Conservation (phyloP, 2,329 filamentous ascomycete genomes). For the Alternaria sp. region DNA sequence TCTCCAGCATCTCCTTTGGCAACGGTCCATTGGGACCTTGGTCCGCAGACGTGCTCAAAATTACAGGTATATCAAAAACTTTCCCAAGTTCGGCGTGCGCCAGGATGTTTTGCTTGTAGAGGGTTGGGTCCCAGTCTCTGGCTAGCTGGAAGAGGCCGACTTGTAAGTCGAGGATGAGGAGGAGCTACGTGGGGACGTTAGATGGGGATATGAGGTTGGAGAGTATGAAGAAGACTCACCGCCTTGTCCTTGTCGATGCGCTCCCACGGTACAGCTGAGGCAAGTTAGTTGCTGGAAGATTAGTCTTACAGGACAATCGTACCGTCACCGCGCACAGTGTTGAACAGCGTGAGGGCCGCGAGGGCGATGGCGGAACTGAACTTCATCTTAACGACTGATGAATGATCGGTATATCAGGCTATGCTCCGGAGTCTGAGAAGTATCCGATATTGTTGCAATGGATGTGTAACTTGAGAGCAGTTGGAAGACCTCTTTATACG, state of each 20-base stretch:
- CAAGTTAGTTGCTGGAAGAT: conserved; percentile 19
- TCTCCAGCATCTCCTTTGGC: conserved; percentile 70
- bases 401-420: not conserved
- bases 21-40: conserved; percentile 73
- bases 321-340: conserved; percentile 41
- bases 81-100: conserved; percentile 71
- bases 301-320: conserved; percentile 1
- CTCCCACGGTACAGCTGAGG: conserved; percentile 47
- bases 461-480: conserved; percentile 11
- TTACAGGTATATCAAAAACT: conserved; percentile 70
- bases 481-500: conserved; percentile 33
- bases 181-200: conserved; percentile 47
- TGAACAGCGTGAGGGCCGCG: conserved; percentile 35
- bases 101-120: conserved; percentile 71
- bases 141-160: conserved; percentile 65
- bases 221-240: conserved; percentile 20
- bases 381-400: conserved; percentile 36
- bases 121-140: conserved; percentile 69
- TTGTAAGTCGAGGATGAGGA: conserved; percentile 66
- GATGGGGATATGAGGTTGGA: not conserved
- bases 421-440: not conserved
- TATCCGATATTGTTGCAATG: conserved; percentile 20
- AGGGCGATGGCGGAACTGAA: conserved; percentile 36
- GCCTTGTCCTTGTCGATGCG: conserved; percentile 52
- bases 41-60: conserved; percentile 74